Conservation (phyloP, 2,329 filamentous ascomycete species). For the Tolypocladium inflatum region DNA sequence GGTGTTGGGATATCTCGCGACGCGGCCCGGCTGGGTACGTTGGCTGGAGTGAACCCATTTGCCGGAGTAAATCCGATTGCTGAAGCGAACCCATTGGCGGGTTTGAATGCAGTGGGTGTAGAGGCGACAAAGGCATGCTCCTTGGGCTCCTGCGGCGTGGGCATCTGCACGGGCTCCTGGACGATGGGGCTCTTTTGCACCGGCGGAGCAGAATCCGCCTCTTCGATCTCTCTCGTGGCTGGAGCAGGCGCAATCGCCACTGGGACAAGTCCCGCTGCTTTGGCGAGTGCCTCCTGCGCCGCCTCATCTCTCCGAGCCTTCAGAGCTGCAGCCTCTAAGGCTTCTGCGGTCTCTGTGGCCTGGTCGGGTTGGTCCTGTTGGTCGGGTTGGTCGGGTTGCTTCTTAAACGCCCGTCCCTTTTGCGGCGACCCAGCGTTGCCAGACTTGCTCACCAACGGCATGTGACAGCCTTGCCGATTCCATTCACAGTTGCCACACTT, state of each 20-base stretch:
- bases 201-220: constrained; percentile 1
- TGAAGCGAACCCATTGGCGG: background rate
- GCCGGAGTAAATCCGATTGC: background rate
- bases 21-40: constrained; percentile 15
- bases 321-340: background rate
- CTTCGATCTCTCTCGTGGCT: background rate
- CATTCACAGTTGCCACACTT: constrained; percentile 44
- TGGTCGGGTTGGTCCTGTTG: background rate
- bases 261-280: constrained; percentile 1
- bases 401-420: background rate
- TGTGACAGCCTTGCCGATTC: constrained; percentile 30
- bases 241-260: background rate
- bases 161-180: constrained; percentile 16
- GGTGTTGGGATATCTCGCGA: constrained; percentile 19
- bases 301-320: background rate
- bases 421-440: background rate
- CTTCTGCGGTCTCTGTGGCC: background rate
- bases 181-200: constrained; percentile 6
- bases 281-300: constrained; percentile 2
- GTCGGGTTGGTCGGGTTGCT: background rate
- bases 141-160: constrained; percentile 15
- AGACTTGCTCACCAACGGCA: constrained; percentile 2
- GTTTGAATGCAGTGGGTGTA: background rate
- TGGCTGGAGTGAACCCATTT: constrained; percentile 22
- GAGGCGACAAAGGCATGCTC: constrained; percentile 3